Percentiles rank a stretch among this genome's conserved stretches.
Evolutionary conservation across 768 basidiomycete genomes (phyloP).

Genomic region (Royoungia palumana): DNA sequence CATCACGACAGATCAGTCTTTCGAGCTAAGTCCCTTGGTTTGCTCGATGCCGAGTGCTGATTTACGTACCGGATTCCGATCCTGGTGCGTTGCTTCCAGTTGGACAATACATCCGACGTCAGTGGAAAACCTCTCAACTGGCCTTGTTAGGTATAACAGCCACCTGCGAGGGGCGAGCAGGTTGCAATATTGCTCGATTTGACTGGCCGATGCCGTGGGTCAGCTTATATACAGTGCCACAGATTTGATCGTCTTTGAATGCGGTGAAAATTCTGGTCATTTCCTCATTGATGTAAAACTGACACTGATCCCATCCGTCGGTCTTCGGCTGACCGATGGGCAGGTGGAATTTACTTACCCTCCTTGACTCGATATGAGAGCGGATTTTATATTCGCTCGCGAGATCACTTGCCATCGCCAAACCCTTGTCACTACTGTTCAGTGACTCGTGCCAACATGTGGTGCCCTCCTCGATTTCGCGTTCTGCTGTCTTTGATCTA

Average conservation of each 20-base stretch:
- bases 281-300: conserved; percentile 1
- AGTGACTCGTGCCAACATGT: conserved; percentile 8
- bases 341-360: background rate
- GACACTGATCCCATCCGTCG: conserved; percentile 1
- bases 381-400: background rate
- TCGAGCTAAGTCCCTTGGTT: background rate
- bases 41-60: background rate
- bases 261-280: background rate
- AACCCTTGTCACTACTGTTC: background rate
- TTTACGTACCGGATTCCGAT: conserved; percentile 1
- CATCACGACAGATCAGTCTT: too few relatives aligned
- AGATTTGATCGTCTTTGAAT: conserved; percentile 1
- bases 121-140: background rate
- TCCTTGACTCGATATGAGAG: background rate
- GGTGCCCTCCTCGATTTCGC: background rate
- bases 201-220: background rate
- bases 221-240: background rate
- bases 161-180: background rate
- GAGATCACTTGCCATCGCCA: background rate
- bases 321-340: background rate
- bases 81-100: background rate
- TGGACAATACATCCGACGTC: background rate
- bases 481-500: conserved; percentile 2
- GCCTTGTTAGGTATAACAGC: background rate
- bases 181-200: background rate